A percentile compares a stretch with the other conserved stretches of the same genome.
phyloP scores from a whole-genome alignment of 768 basidiomycete genomes.

The Tricholoma terreum region DNA sequence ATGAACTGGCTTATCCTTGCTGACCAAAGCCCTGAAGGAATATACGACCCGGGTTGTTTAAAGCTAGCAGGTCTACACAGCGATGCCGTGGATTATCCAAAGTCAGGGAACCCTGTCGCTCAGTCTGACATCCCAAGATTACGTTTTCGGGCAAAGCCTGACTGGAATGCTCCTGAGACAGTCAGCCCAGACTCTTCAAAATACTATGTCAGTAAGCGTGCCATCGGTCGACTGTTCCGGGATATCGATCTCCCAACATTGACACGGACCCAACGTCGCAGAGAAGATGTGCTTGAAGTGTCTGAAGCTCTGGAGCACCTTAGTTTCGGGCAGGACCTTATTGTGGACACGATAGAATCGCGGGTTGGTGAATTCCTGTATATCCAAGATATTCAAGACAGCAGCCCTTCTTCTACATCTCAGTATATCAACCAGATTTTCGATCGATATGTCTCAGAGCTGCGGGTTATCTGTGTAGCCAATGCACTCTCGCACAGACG shows the following conservation, averaged over 20 bases:
- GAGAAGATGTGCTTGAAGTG: constrained; percentile 15
- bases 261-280: constrained; percentile 8
- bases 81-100: constrained; percentile 66
- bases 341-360: constrained; percentile 25
- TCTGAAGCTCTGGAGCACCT: constrained; percentile 16
- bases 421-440: too few species aligned
- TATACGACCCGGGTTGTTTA: constrained; percentile 51
- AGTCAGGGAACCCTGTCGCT: constrained; percentile 48
- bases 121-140: constrained; percentile 30
- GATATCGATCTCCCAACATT: constrained; percentile 50
- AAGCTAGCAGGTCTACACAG: constrained; percentile 56
- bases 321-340: constrained; percentile 15
- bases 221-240: constrained; percentile 64
- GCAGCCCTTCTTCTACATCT: too few species aligned
- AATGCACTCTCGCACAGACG: constrained; percentile 30
- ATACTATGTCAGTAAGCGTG: too few species aligned
- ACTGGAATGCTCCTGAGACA: constrained; percentile 68
- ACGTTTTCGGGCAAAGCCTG: constrained; percentile 40
- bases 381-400: too few species aligned
- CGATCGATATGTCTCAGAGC: too few species aligned
- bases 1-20: constrained; percentile 64
- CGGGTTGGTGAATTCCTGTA: constrained; percentile 28
- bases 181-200: constrained; percentile 39
- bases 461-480: neutral
- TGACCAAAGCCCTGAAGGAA: constrained; percentile 46